A percentile compares a stretch with the other conserved stretches of the same genome.
Conservation (phyloP, 441 rosid species). For the Arabidopsis lyrata region DNA sequence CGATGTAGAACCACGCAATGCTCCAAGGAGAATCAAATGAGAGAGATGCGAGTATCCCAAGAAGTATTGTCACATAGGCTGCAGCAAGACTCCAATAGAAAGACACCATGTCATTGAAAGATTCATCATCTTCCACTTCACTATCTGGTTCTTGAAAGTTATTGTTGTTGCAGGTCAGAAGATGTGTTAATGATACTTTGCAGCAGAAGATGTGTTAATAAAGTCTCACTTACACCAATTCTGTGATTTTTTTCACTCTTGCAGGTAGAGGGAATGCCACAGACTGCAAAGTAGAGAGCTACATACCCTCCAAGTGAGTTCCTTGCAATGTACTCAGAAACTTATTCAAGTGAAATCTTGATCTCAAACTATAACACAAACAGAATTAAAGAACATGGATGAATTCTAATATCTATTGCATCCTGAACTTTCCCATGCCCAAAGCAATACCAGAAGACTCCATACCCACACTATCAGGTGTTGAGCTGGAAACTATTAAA, state of each 20-base stretch:
- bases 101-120: too few relatives aligned
- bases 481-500: background rate
- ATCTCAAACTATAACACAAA: background rate
- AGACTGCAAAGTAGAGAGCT: constrained; percentile 86
- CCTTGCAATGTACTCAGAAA: constrained; percentile 58
- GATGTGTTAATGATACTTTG: constrained; percentile 6
- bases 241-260: constrained; percentile 72
- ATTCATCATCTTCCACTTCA: too few relatives aligned
- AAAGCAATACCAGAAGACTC: constrained; percentile 12
- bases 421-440: background rate
- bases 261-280: constrained; percentile 90
- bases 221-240: constrained; percentile 63
- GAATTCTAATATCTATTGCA: background rate
- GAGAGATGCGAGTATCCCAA: too few relatives aligned
- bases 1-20: too few relatives aligned
- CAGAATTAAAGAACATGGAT: background rate
- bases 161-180: too few relatives aligned
- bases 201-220: background rate
- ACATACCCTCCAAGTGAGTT: constrained; percentile 96
- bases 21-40: too few relatives aligned
- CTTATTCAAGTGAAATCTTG: too few relatives aligned
- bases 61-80: too few relatives aligned
- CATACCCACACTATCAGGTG: background rate
- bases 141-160: too few relatives aligned
- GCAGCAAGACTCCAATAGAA: too few relatives aligned